Conservation (phyloP, 176 grass and related monocot species). For the Ensete glaucum region DNA sequence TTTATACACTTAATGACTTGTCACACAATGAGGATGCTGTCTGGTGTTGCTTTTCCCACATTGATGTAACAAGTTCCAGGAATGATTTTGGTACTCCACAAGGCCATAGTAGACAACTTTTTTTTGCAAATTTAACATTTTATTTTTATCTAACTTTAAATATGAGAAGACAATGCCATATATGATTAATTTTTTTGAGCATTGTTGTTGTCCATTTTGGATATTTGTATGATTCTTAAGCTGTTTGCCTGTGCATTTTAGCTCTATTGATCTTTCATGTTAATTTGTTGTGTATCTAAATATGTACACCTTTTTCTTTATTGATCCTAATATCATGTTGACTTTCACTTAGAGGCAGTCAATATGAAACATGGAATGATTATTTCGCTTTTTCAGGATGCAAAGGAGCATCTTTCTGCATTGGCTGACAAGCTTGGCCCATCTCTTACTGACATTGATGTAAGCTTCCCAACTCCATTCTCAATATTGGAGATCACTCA, state of each 20-base stretch:
- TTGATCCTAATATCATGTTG: neutral
- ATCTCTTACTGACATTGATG: slow-evolving; percentile 87
- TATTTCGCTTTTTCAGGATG: slow-evolving; percentile 52
- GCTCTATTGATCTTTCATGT: neutral
- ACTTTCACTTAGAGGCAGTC: neutral
- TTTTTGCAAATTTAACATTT: no score
- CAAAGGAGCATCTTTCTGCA: slow-evolving; percentile 95
- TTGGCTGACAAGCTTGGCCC: slow-evolving; percentile 86
- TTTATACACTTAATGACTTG: no score
- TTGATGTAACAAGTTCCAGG: no score
- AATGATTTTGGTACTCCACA: no score
- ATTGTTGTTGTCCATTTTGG: no score
- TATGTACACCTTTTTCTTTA: neutral
- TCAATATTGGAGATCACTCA: neutral
- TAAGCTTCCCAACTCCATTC: slow-evolving; percentile 28
- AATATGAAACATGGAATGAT: neutral
- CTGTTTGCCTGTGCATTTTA: neutral
- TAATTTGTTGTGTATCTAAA: neutral
- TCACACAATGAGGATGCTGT: no score
- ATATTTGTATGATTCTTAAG: no score
- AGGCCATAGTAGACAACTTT: no score
- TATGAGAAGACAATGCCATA: no score
- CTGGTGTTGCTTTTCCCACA: no score
- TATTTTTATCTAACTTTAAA: no score
- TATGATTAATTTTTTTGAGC: no score